Conservation (phyloP, 371 early-diverging fungal genomes). For the Syncephalastrum racemosum region DNA sequence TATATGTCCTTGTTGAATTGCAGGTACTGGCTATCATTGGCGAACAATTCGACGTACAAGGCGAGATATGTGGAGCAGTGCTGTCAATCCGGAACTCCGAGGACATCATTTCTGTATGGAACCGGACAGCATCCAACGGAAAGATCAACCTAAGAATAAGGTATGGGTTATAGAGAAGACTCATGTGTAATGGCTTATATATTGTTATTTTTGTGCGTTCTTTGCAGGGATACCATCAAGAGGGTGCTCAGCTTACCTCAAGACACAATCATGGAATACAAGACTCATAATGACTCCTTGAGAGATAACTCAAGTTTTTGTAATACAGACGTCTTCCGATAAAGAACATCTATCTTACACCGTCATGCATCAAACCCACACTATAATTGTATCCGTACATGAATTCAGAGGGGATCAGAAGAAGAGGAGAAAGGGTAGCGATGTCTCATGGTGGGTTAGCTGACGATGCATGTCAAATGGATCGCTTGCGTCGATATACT, state of each 20-base stretch:
- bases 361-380: not conserved
- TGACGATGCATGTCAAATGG: no score
- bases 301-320: conserved; percentile 90
- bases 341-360: conserved; percentile 17
- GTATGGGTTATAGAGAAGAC: conserved; percentile 24
- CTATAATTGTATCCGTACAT: no score
- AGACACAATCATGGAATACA: conserved; percentile 94
- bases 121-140: conserved; percentile 81
- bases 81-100: conserved; percentile 91
- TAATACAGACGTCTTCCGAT: conserved; percentile 82
- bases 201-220: no score
- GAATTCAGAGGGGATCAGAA: no score
- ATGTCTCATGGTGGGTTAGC: no score
- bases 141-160: conserved; percentile 82
- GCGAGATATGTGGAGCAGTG: conserved; percentile 95
- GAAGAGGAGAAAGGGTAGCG: no score
- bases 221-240: conserved; percentile 82
- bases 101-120: conserved; percentile 96
- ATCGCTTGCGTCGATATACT: no score
- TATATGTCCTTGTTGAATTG: not conserved
- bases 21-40: conserved; percentile 89
- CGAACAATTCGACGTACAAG: conserved; percentile 87
- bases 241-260: conserved; percentile 78
- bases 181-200: not conserved
- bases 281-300: conserved; percentile 87